Percentiles rank a stretch among this genome's conserved stretches.
phyloP scores from a whole-genome alignment of 805 yeast species.

The Saccharomycopsis babjevae region DNA sequence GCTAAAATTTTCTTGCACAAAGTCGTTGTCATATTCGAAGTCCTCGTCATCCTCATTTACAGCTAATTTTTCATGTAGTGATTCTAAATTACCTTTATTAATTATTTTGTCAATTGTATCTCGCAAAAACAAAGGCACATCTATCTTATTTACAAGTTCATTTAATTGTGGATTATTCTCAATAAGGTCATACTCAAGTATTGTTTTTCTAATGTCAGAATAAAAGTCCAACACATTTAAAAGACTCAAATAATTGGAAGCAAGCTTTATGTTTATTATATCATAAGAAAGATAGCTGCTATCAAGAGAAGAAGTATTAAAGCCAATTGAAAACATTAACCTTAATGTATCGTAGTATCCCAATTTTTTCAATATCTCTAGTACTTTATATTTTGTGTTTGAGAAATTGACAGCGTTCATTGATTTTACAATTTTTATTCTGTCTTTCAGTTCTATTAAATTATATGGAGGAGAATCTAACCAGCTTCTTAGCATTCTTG shows the following conservation, averaged over 20 bases:
- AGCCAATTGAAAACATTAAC: constrained; percentile 34
- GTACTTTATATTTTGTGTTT: constrained; percentile 18
- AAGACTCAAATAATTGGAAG: constrained; percentile 20
- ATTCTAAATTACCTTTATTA: constrained; percentile 29
- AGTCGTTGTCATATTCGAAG: constrained; percentile 11
- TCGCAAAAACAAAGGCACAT: constrained; percentile 34
- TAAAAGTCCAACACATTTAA: constrained; percentile 38
- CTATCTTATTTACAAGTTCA: constrained; percentile 23
- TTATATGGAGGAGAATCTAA: constrained; percentile 67
- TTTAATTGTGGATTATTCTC: constrained; percentile 14
- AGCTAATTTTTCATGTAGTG: background rate
- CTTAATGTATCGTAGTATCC: constrained; percentile 47
- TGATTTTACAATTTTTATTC: constrained; percentile 44
- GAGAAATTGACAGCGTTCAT: constrained; percentile 27
- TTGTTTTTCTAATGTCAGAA: constrained; percentile 63
- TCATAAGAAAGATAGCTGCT: constrained; percentile 17
- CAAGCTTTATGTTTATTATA: constrained; percentile 25
- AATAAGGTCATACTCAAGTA: constrained; percentile 38
- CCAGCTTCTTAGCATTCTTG: constrained; percentile 75
- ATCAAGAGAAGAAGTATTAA: constrained; percentile 4
- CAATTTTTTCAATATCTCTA: background rate
- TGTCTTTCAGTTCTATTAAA: constrained; percentile 37
- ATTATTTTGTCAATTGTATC: constrained; percentile 32
- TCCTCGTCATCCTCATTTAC: constrained; percentile 20
- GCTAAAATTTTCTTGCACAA: background rate